These are phyloP conservation scores for Globisporangium middletonii DNA, from an alignment of 352 stramenopile genomes.

Conservation along the genomic window DNA sequence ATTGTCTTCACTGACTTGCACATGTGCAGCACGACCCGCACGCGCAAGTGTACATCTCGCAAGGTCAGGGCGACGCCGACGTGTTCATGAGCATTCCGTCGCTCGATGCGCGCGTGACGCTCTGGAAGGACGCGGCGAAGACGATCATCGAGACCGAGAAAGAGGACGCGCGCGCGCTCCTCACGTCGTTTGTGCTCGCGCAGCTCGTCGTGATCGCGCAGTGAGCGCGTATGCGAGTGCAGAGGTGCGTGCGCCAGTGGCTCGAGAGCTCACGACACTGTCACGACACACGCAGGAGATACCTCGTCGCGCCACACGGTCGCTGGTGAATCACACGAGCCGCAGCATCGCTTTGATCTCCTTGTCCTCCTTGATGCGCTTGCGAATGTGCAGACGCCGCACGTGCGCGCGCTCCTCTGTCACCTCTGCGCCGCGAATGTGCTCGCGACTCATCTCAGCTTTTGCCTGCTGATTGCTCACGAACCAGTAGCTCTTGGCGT, in stretches of 20 bases:
- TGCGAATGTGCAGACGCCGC: slow-evolving; percentile 18
- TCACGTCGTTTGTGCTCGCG: slow-evolving; percentile 50
- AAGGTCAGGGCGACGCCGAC: slow-evolving; percentile 67
- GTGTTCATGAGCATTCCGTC: slow-evolving; percentile 80
- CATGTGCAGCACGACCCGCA: slow-evolving; percentile 52
- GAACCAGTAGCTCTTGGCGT: slow-evolving; percentile 69
- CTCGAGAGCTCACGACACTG: not conserved
- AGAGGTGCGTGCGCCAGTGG: not conserved
- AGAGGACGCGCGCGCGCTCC: slow-evolving; percentile 54
- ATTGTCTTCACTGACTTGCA: not conserved
- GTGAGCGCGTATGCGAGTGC: not conserved
- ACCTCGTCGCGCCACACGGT: not conserved
- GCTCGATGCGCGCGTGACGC: slow-evolving; percentile 63
- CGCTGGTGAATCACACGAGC: slow-evolving; percentile 31
- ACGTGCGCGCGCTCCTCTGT: slow-evolving; percentile 16
- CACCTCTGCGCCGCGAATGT: slow-evolving; percentile 8
- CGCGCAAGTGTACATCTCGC: slow-evolving; percentile 74
- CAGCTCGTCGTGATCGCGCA: slow-evolving; percentile 21
- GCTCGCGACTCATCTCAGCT: slow-evolving; percentile 13
- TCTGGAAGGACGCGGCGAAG: slow-evolving; percentile 74
- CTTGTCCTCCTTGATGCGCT: slow-evolving; percentile 55
- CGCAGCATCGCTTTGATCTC: slow-evolving; percentile 64
- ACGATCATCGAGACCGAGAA: slow-evolving; percentile 77
- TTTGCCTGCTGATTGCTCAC: slow-evolving; percentile 50
- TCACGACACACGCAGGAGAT: not conserved